Evolutionary conservation across 1,139 yeast genomes (phyloP), one percentile per base, ranked within the genome.

Genomic region (Protomyces lactucae-debilis): DNA sequence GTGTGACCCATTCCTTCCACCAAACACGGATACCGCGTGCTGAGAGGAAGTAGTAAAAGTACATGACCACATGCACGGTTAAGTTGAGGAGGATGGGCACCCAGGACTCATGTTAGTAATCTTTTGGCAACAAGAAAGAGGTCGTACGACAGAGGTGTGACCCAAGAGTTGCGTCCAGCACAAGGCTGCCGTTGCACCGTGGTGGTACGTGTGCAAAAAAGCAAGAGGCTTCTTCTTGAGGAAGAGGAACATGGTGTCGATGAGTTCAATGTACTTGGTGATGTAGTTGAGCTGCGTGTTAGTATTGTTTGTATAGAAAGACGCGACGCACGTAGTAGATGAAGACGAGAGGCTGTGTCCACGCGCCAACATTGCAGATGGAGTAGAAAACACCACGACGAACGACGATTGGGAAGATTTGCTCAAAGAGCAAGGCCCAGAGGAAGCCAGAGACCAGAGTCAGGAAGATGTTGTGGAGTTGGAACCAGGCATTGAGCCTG

Each of bases 1-100:
- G 84, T 61, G 99, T 93, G 71, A 93, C 97, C 97, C 97, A 93
- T 79, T 92, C 96, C 79, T 93, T 93, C 99, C 99, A 93, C 98
- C 98, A 92, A 67, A 93, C 97, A 72, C 93, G 86, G 75, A 92
- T 88, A 67, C 97, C 96, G 76, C 96, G 84, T 18, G 98, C 90
- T 70, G 93, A 83, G 73, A 93, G 81, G 83, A 91, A 92, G 82
- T 93, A 93, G 83, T 93, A 93, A 88, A 92, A 93, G 84, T 93
- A 93, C 99, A 93, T 93, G 71, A 93, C 86, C 60, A 93, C 97
- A 75, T 93, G 99, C 59, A 93, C 99, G 66, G 85, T 88, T 77
- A 93, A 81, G 81, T 93, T 93, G 74, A 93, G 81, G 43, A 86
- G 76, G 75, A 93, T 93, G 67, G 96, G 96, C 61, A 93, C 97